Evolutionary conservation across 179 eudicot species (phyloP).

Genomic region (Vitellaria paradoxa): DNA sequence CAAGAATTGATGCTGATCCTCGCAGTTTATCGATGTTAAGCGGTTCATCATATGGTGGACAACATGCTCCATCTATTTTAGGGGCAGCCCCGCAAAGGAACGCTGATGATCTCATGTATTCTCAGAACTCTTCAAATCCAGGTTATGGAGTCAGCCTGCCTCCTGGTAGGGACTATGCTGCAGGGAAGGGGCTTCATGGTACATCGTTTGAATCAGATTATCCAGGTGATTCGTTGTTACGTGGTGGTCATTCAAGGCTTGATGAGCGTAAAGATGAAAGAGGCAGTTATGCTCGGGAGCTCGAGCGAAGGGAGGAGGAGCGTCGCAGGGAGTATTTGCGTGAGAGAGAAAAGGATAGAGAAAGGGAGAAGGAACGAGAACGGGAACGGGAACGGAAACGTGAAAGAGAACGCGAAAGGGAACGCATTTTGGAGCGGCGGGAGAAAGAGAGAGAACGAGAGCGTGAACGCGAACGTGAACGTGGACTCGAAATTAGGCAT

Average conservation of each 20-base stretch:
- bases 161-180: slow-evolving; percentile 93
- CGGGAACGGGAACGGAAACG: slow-evolving; percentile 51
- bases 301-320: slow-evolving; percentile 78
- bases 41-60: slow-evolving; percentile 61
- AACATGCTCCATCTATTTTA: slow-evolving; percentile 79
- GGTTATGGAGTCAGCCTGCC: slow-evolving; percentile 98
- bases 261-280: slow-evolving; percentile 68
- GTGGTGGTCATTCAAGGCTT: slow-evolving; percentile 51
- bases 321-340: slow-evolving; percentile 62
- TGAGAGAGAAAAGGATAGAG: slow-evolving; percentile 69
- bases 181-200: slow-evolving; percentile 82
- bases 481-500: slow-evolving; percentile 54
- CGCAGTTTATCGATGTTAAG: slow-evolving; percentile 47
- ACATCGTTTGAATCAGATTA: slow-evolving; percentile 63
- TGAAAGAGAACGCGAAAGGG: slow-evolving; percentile 60
- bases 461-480: slow-evolving; percentile 45
- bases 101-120: slow-evolving; percentile 61
- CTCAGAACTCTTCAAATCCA: slow-evolving; percentile 73
- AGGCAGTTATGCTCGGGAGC: slow-evolving; percentile 49
- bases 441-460: slow-evolving; percentile 48
- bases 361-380: slow-evolving; percentile 57
- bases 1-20: slow-evolving; percentile 71
- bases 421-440: slow-evolving; percentile 37
- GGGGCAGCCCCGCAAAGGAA: slow-evolving; percentile 88
- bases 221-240: slow-evolving; percentile 50